A percentile compares a stretch with the other conserved stretches of the same genome.
Conservation (phyloP, 2,329 filamentous ascomycete genomes). For the Basipetospora chlamydospora region DNA sequence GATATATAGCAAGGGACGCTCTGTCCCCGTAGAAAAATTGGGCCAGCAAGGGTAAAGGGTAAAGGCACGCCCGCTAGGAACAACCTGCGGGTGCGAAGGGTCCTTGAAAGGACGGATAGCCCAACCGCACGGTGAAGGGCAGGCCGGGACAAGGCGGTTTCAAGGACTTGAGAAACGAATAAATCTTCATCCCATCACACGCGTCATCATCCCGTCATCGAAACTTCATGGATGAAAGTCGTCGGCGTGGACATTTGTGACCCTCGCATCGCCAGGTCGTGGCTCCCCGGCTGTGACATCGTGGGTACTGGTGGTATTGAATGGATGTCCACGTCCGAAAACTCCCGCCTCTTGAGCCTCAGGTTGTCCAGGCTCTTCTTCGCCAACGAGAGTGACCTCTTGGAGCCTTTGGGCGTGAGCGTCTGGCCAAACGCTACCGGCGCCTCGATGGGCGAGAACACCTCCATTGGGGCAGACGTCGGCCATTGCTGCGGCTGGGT, state of each 20-base stretch:
- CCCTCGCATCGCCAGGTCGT: neutral
- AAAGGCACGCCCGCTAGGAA: too few species aligned
- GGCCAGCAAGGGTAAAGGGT: too few species aligned
- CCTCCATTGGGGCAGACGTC: slow-evolving; percentile 1
- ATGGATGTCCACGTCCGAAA: neutral
- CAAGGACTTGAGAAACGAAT: too few species aligned
- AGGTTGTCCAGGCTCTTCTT: slow-evolving; percentile 11
- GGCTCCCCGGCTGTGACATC: neutral
- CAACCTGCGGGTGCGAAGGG: too few species aligned
- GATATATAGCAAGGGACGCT: neutral
- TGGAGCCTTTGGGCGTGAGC: slow-evolving; percentile 8
- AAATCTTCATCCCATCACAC: too few species aligned
- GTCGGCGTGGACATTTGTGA: neutral
- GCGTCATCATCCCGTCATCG: slow-evolving; percentile 3
- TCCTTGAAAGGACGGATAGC: too few species aligned
- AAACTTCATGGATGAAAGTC: slow-evolving; percentile 1
- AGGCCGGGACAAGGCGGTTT: too few species aligned
- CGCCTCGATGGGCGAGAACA: slow-evolving; percentile 2
- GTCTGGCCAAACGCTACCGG: neutral
- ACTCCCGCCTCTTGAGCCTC: slow-evolving; percentile 10
- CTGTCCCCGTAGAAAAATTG: neutral
- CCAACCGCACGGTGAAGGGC: too few species aligned
- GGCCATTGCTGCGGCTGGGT: slow-evolving; percentile 6
- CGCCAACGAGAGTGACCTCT: slow-evolving; percentile 9
- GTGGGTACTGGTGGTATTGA: neutral